Evolutionary conservation across 345 rosid species (phyloP), one percentile per base, ranked within the genome.

Genomic region (Lepidium aucheri): DNA sequence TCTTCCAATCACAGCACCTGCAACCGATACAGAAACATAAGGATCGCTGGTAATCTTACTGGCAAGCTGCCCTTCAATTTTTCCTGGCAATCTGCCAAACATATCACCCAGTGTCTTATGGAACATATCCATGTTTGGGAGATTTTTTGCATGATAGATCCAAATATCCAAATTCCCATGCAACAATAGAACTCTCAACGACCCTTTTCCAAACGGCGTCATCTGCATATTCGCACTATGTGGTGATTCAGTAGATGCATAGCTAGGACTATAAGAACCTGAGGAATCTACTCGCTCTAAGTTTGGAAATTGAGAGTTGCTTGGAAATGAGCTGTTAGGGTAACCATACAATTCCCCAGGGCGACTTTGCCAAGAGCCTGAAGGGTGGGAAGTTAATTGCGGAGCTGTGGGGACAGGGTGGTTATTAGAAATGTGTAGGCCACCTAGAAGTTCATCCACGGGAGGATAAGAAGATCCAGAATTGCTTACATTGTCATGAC

Each of bases 41-140:
- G 97, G 96, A 76, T 91, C 96, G 15, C 96, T 88, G 30, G 97
- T 91, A 15, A 86, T 80, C 75, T 78, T 88, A 47, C 60, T 63
- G 65, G n/a, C 67, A 72, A 83, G 55, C 28, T 73, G 85, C 28
- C 86, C 91, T 79, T 85, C 96, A 56, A 85, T 72, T 56, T 77
- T 78, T 57, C 85, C 40, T 43, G 76, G 68, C 40, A 71, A n/a
- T 49, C 65, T 80, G 33, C 80, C 84, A 65, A 91, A 81, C 83
- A 94, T 61, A 56, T 89, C 91, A 10, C 93, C 99, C 51, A 94
- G 46, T 17, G 97, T 91, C 82, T 77, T 94, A 54, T 85, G 96
- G 73, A 94, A 88, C 87, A 85, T 80, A 74, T 91, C 99, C 99
- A 91, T 91, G 80, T 94, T 94, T 38, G 99, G 99, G 59, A 94